Evolutionary conservation across 2,329 filamentous ascomycete species (phyloP), one percentile per base, ranked within the genome.

Genomic region (Verticillium klebahnii): DNA sequence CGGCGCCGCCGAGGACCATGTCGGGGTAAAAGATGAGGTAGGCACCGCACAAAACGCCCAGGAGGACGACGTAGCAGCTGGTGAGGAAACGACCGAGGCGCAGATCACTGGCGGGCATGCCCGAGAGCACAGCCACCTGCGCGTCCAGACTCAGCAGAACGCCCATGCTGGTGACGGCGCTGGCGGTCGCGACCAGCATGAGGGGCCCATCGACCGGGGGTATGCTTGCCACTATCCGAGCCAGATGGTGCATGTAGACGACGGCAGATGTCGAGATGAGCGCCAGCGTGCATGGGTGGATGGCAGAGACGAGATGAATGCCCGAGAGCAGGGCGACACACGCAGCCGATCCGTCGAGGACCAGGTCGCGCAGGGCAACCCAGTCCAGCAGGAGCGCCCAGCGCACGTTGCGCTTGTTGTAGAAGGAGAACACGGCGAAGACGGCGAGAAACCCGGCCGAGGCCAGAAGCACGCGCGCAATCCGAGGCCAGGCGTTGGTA

Each of bases 331-430:
- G 56, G 7, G 58, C 66, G 7, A 63, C 19, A 5, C 67, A 63
- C 5, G 69, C 69, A 3, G 68, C 58, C 2, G 67, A 57, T 34
- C 72, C 71, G 56, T 76, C 73, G 15, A 70, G 9, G 15, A 71
- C 29, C 6, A 77, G 64, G 31, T 76, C 73, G 8, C 69, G 62
- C 1, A 70, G 54, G 3, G 67, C 70, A 5, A 73, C 66, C 36
- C 64, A 65, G 32, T 67, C 64, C 14, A 75, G 69, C 1, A 65
- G 61, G n/a, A 76, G 56, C 17, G 73, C 72, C 68, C 71, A 69
- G n/a, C 67, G 59, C 12, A 70, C 66, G 59, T 73, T 71, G 29
- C 62, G 62, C 34, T 58, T 61, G 52, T 72, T 68, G n/a, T 72
- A 59, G 19, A 64, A 70, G 9, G 71, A 70, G 67, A 69, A 72